These are phyloP conservation scores for Malus hybrid DNA, from an alignment of 331 rosid genomes.

Conservation along the genomic window DNA sequence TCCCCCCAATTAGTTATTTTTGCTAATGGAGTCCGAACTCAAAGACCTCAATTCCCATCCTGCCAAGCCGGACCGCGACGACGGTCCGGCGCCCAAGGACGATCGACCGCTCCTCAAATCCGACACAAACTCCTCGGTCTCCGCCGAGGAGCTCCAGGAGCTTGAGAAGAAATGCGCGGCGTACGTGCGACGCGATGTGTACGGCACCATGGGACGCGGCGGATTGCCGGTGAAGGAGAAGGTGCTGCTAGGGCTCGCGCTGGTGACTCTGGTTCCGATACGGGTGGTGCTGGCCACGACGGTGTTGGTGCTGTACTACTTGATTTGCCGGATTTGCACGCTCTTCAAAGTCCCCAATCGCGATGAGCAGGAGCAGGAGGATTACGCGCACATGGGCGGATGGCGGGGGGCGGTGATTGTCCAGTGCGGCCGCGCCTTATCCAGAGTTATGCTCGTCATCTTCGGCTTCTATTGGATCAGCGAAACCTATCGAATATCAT, in stretches of 20 bases:
- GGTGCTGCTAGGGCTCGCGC: conserved; percentile 51
- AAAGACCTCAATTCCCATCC: conserved; percentile 42
- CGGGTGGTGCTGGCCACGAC: conserved; percentile 42
- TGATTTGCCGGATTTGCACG: conserved; percentile 71
- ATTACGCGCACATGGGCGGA: conserved; percentile 78
- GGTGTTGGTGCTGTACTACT: conserved; percentile 53
- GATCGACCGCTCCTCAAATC: conserved; percentile 76
- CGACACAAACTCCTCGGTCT: conserved; percentile 19
- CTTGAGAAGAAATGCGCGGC: conserved; percentile 82
- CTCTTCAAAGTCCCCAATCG: conserved; percentile 51
- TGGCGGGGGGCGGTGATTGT: conserved; percentile 67
- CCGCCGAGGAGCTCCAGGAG: conserved; percentile 38
- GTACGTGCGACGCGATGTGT: conserved; percentile 59
- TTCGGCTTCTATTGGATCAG: conserved; percentile 90
- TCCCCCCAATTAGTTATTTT: neutral
- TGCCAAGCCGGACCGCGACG: conserved; percentile 15
- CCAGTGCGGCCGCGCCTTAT: conserved; percentile 49
- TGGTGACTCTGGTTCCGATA: conserved; percentile 69
- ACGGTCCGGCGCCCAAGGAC: conserved; percentile 30
- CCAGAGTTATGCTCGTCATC: conserved; percentile 61
- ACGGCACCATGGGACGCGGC: conserved; percentile 93
- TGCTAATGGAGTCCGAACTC: conserved; percentile 71
- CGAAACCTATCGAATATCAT: conserved; percentile 24
- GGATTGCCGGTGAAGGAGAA: conserved; percentile 66
- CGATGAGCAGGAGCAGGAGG: conserved; percentile 60